Evolutionary conservation across 73 alveolate genomes (phyloP).

Genomic region (Effrenium voratum): DNA sequence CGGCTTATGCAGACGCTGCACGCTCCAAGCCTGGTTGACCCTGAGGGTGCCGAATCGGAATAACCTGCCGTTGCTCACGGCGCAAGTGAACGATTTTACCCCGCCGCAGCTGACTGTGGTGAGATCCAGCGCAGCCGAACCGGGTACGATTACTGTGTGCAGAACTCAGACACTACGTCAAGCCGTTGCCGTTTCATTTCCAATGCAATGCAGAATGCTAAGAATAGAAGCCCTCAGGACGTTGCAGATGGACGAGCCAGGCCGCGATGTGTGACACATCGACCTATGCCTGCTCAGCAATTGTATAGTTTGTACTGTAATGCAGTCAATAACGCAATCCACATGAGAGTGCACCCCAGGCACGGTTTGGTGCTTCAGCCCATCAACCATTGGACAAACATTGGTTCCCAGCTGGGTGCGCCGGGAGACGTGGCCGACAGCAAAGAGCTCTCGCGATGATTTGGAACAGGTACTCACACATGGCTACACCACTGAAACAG

Average conservation of each 20-base stretch:
- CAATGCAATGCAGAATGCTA: no score
- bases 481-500: constrained; percentile 15
- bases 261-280: no score
- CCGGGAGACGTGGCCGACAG: not conserved
- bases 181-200: no score
- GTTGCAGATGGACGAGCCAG: constrained; percentile 64
- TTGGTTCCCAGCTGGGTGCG: constrained; percentile 43
- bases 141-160: constrained; percentile 22
- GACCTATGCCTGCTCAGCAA: no score
- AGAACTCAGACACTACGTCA: not conserved
- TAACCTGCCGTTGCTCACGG: constrained; percentile 40
- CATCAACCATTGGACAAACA: not conserved
- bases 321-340: no score
- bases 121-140: constrained; percentile 52
- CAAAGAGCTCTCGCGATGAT: not conserved
- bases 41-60: constrained; percentile 50
- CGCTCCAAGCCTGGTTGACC: not conserved
- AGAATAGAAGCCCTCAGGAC: no score
- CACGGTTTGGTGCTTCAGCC: constrained; percentile 69
- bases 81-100: constrained; percentile 44
- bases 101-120: constrained; percentile 39
- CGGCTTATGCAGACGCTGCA: not conserved
- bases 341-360: constrained; percentile 13
- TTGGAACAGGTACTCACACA: constrained; percentile 15
- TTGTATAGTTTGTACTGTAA: no score